Evolutionary conservation across 495 filamentous ascomycete species (phyloP).

Genomic region (Hypomontagnella submonticulosa): DNA sequence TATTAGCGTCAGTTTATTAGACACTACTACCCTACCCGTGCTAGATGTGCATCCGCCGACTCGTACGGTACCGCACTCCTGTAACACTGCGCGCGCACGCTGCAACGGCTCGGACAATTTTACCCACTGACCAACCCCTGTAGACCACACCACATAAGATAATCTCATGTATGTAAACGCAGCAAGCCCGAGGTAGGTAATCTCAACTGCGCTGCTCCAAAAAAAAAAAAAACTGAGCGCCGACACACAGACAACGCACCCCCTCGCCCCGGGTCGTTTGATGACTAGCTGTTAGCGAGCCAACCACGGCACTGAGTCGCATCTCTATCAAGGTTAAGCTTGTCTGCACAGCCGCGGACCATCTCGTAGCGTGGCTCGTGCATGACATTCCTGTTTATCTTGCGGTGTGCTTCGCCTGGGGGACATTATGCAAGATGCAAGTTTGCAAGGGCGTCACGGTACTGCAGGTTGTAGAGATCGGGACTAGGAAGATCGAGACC

Average conservation of each 20-base stretch:
- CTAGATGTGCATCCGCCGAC: conserved; percentile 29
- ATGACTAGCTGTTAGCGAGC: conserved; percentile 35
- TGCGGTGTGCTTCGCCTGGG: conserved; percentile 36
- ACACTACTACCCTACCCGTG: conserved; percentile 38
- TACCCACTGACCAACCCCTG: conserved; percentile 41
- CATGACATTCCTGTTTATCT: conserved; percentile 31
- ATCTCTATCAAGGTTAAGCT: conserved; percentile 36
- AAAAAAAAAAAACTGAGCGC: conserved; percentile 8
- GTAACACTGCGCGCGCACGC: conserved; percentile 39
- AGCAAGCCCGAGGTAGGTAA: conserved; percentile 29
- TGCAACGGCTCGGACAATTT: conserved; percentile 49
- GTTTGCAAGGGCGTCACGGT: conserved; percentile 41
- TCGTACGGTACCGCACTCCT: conserved; percentile 39
- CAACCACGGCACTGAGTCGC: conserved; percentile 36
- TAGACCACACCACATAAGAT: conserved; percentile 36
- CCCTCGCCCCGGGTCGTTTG: conserved; percentile 15
- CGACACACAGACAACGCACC: conserved; percentile 17
- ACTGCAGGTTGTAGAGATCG: conserved; percentile 35
- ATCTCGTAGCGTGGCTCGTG: conserved; percentile 30
- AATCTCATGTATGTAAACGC: conserved; percentile 36
- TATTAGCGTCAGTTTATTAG: conserved; percentile 33
- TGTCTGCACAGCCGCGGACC: conserved; percentile 27
- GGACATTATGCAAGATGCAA: conserved; percentile 40
- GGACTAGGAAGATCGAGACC: conserved; percentile 41
- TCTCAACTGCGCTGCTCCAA: conserved; percentile 36